Percentiles rank a stretch among this genome's conserved stretches.
Conservation (phyloP, 1,284 basidiomycete species). For the Melampsora larici-populina region DNA sequence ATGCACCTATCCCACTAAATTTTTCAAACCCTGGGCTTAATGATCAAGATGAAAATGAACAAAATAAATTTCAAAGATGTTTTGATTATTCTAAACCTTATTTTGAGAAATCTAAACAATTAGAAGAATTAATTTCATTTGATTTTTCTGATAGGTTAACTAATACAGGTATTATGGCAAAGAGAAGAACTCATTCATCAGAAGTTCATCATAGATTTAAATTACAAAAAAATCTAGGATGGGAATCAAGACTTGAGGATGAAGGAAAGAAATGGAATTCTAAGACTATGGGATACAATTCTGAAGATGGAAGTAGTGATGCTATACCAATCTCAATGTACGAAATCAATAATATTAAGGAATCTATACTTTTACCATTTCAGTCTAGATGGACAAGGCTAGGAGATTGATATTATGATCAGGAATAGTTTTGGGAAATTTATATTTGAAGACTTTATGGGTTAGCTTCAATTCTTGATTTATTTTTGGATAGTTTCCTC, state of each 20-base stretch:
- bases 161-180: conserved; percentile 7
- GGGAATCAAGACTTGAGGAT: not conserved
- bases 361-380: conserved; percentile 22
- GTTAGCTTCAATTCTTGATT: no score
- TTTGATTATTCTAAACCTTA: conserved; percentile 14
- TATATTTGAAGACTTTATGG: no score
- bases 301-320: not conserved
- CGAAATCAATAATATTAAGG: conserved; percentile 13
- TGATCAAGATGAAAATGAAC: not conserved
- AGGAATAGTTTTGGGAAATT: no score
- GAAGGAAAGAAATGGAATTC: not conserved
- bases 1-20: not conserved
- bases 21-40: not conserved
- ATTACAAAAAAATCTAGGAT: no score
- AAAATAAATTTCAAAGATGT: not conserved
- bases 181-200: not conserved
- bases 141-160: conserved; percentile 26
- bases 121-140: conserved; percentile 22
- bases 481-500: no score
- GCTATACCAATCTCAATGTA: conserved; percentile 1
- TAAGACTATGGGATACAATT: not conserved
- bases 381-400: conserved; percentile 17
- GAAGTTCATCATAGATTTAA: no score
- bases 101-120: not conserved
- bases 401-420: no score